Percentiles rank a stretch among this genome's conserved stretches.
These are phyloP conservation scores for Globisporangium carolinianum DNA, from an alignment of 352 stramenopile species.

Conservation along the genomic window DNA sequence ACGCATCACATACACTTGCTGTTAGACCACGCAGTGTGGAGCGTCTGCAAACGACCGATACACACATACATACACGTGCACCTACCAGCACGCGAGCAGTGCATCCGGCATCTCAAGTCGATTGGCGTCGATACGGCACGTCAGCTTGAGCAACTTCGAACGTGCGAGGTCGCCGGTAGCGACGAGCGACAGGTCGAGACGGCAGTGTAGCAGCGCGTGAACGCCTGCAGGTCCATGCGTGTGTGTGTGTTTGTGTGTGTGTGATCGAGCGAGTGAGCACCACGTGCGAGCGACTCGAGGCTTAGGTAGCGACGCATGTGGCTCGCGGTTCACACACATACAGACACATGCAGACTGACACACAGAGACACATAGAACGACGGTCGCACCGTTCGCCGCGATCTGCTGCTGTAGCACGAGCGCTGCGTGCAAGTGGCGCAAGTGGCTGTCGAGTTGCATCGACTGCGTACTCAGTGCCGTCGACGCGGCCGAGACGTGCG, in stretches of 20 bases:
- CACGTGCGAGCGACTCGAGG: no score
- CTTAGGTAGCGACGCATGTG: no score
- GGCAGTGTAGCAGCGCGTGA: constrained; percentile 9
- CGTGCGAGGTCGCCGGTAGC: constrained; percentile 1
- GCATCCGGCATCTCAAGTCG: constrained; percentile 6
- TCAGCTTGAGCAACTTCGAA: constrained; percentile 8
- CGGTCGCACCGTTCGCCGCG: constrained; percentile 6
- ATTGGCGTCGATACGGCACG: constrained; percentile 10
- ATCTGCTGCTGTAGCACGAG: constrained; percentile 30
- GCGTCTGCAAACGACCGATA: neutral
- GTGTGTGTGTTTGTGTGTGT: neutral
- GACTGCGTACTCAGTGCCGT: constrained; percentile 22
- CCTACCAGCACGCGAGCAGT: constrained; percentile 12
- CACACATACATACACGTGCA: neutral
- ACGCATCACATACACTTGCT: no score
- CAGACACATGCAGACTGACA: no score
- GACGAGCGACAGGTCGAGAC: constrained; percentile 3
- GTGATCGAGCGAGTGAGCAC: no score
- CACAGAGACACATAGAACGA: neutral
- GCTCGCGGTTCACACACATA: no score
- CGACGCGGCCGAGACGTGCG: constrained; percentile 26
- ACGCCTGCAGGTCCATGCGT: constrained; percentile 1
- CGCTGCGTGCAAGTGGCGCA: constrained; percentile 34
- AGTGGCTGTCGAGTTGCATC: constrained; percentile 25
- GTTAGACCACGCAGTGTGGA: no score